Base-by-base conservation (phyloP, 2,329 filamentous ascomycete species). In the Microsporum audouinii region DNA sequence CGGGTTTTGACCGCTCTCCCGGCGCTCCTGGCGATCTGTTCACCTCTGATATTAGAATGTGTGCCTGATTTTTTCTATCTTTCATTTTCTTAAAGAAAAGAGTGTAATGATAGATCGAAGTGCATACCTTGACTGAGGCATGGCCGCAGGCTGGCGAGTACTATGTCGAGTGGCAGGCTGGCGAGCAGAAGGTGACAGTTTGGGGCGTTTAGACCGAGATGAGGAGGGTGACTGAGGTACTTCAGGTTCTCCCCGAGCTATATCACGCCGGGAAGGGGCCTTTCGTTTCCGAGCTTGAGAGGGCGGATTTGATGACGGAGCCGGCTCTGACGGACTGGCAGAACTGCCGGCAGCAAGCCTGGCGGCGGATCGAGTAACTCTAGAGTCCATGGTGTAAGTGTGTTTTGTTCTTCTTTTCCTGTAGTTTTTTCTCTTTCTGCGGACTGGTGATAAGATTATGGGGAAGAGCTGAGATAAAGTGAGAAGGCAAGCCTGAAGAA, bases 311-410 rank as follows among this genome's bases (percentile, higher is more conserved):
- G 76, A 70, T 73, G 69, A 64, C 67, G 68, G 68, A 65, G 72
- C 73, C 68, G 77, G 27, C 14, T 78, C 77, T 78, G 77, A 72
- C 79, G 79, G 72, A 76, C 84, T 73, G 66, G 73, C 72, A 71
- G 80, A 81, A 29, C 17, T 57, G 31, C 12, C 34, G 39, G 23
- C 39, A 31, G 55, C 55, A 29, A 43, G 27, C 17, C 55, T 57
- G 77, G 89, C 88, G 76, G 91, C 88, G 71, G 91, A 94, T 81
- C 92, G 90, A 82, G 92, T 96, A 71, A 94, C 86, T 89, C 91
- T 96, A 84, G 86, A 80, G 84, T 89, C 89, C 91, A 96, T 96
- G 86, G 39, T n/a, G n/a, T 43, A 6, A 92, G 89, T 87, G 80
- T 67, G 66, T 69, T 71, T 72, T 58, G 55, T 45, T 12, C 14